Base-by-base conservation (phyloP, 345 rosid genomes). In the Gossypium anomalum region DNA sequence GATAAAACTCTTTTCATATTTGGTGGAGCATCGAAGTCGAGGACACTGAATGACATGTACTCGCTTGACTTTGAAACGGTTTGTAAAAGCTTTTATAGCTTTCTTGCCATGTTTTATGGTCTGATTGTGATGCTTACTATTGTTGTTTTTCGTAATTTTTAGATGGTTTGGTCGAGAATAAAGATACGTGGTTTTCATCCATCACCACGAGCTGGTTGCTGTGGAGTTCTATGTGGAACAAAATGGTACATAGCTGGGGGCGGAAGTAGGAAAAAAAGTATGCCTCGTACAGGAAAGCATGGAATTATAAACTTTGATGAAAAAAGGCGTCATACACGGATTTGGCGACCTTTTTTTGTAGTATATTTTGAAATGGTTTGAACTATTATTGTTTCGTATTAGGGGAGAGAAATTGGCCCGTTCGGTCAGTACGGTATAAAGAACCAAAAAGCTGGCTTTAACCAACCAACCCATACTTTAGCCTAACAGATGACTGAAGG, bases 111-210 rank as follows among this genome's bases (percentile, higher is more conserved):
- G 7, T 61, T 5, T 68, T 44, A 68, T 51, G 38, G 48, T 51
- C 61, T 12, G 53, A 53, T 69, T 70, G 60, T 25, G 19, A 55
- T 15, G 17, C 29, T 59, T 17, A 45, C 67, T 11, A 12, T 73
- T 51, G 44, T 66, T 49, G 45, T 65, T 75, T 51, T 47, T 41
- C 52, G 22, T 16, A 52, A 6, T 22, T 20, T 51, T 69, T 72
- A 95, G 99, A 95, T 95, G 99, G 83, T 89, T 76, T 95, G 99
- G 99, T 87, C 98, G 75, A 91, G 94, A 81, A 88, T 92, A 82
- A 95, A 95, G 89, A 85, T 88, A 44, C 83, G 86, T 62, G 97
- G 99, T 51, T 95, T 85, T 83, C 98, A 95, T 86, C 99, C 98
- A 9, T 93, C 97, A 5, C 97, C 94, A 7, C 88, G 99, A 82